phyloP scores from a whole-genome alignment of 164 flowering plant genomes.

The Tetrastigma voinierianum region DNA sequence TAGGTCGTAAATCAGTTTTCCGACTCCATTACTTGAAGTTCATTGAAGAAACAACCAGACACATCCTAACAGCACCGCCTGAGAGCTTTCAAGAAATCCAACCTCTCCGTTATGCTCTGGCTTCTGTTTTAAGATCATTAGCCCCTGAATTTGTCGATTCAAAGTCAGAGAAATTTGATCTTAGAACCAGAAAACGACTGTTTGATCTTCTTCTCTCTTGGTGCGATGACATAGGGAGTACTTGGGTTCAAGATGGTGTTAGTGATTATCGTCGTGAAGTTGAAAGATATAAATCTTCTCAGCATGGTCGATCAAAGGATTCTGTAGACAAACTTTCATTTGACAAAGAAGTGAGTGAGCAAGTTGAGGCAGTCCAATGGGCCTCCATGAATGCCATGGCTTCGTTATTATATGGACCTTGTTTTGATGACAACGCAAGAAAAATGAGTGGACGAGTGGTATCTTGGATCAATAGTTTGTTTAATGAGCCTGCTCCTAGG shows the following conservation, averaged over 20 bases:
- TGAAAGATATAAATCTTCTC: slow-evolving; percentile 87
- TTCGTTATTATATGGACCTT: slow-evolving; percentile 90
- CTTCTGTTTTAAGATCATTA: slow-evolving; percentile 82
- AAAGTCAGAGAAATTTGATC: slow-evolving; percentile 86
- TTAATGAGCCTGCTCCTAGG: slow-evolving; percentile 86
- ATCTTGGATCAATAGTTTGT: slow-evolving; percentile 90
- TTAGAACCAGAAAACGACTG: slow-evolving; percentile 78
- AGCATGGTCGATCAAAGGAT: slow-evolving; percentile 88
- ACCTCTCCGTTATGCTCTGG: slow-evolving; percentile 91
- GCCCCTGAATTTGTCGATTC: slow-evolving; percentile 96
- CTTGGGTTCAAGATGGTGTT: slow-evolving; percentile 84
- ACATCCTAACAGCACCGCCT: slow-evolving; percentile 48
- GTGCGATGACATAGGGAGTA: slow-evolving; percentile 81
- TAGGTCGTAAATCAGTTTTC: slow-evolving; percentile 73
- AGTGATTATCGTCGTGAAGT: slow-evolving; percentile 93
- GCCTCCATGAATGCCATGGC: slow-evolving; percentile 98
- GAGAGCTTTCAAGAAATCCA: slow-evolving; percentile 93
- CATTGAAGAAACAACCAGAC: slow-evolving; percentile 82
- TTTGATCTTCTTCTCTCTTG: slow-evolving; percentile 95
- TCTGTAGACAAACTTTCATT: slow-evolving; percentile 88
- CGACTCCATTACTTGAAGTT: slow-evolving; percentile 88
- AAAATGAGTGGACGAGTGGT: slow-evolving; percentile 97
- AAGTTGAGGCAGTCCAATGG: slow-evolving; percentile 97
- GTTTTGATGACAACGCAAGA: slow-evolving; percentile 98
- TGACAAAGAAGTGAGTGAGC: slow-evolving; percentile 91